Base-by-base conservation (phyloP, 2,329 filamentous ascomycete species). In the Aspergillus neoniger region DNA sequence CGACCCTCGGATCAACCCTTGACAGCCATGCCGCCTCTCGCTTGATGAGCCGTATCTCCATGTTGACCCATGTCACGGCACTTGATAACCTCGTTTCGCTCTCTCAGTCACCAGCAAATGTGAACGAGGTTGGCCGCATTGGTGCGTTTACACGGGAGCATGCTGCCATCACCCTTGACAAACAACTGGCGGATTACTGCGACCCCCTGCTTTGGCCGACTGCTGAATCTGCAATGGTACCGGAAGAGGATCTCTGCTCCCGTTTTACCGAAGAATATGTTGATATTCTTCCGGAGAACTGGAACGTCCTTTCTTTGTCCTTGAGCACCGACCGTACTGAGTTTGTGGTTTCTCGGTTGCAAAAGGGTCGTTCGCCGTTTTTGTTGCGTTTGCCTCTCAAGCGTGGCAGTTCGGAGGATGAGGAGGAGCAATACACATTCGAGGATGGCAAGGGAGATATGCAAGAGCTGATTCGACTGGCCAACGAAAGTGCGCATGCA, bases 291-390 rank as follows among this genome's bases (percentile, higher is more conserved):
- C 96, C 95, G 0, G 78, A 82, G 41, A 82, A 84, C 6, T 99
- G 95, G 95, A 92, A 88, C 50, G 90, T 93, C 1, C 81, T 99
- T 9, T 98, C 93, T 0, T 80, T 99, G 48, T 90, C 90, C 0
- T 77, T 99, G 15, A 95, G 90, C 70, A 91, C 96, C 56, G 89
- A 88, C 66, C 85, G 84, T 41, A 90, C 91, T 57, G 95, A 98
- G 71, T 84, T 99, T 4, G 92, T 91, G 67, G 88, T 98, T 63
- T 93, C 91, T n/a, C 92, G 92, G 69, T 86, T 96, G 36, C 88
- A 91, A 64, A 83, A 87, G 9, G 87, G 86, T 1, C 85, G 90
- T 54, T 87, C 85, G 25, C 95, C 95, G 0, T 96, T 99, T 70
- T 87, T 96, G 55, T 81, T 99, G 54, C 88, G 93, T 5, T 81